phyloP scores from a whole-genome alignment of 1,284 basidiomycete species.

The Austroboletus niveus region DNA sequence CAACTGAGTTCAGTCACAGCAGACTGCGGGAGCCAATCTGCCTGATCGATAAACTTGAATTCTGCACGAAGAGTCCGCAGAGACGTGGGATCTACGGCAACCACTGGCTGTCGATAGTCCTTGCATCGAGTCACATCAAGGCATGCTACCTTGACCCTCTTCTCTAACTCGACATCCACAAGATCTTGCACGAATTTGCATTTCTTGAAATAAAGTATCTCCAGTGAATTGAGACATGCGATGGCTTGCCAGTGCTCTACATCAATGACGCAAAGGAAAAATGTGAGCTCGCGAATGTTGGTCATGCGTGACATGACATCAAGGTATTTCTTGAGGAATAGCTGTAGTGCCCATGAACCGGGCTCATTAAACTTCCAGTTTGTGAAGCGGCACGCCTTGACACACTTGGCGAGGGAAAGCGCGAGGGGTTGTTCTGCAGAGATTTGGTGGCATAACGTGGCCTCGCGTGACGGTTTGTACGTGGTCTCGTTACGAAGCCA shows the following conservation, averaged over 20 bases:
- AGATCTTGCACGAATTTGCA: conserved; percentile 7
- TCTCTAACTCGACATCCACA: neutral
- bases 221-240: conserved; percentile 6
- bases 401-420: conserved; percentile 14
- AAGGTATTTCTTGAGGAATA: conserved; percentile 1
- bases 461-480: neutral
- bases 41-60: fast-evolving
- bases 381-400: too few relatives aligned
- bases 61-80: conserved; percentile 3
- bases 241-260: conserved; percentile 16
- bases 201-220: conserved; percentile 7
- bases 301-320: conserved; percentile 17
- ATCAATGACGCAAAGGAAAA: conserved; percentile 6
- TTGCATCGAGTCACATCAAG: neutral
- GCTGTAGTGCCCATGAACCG: neutral
- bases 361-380: neutral
- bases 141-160: neutral
- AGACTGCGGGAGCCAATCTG: conserved; percentile 2
- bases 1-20: conserved; percentile 1
- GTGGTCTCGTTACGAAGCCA: neutral
- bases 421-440: conserved; percentile 13
- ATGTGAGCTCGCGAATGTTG: conserved; percentile 14
- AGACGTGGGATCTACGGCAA: conserved; percentile 1
- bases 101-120: fast-evolving
- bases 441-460: conserved; percentile 15